Evolutionary conservation across 1,284 basidiomycete genomes (phyloP), one percentile per base, ranked within the genome.

Genomic region (Papiliotrema flavescens): DNA sequence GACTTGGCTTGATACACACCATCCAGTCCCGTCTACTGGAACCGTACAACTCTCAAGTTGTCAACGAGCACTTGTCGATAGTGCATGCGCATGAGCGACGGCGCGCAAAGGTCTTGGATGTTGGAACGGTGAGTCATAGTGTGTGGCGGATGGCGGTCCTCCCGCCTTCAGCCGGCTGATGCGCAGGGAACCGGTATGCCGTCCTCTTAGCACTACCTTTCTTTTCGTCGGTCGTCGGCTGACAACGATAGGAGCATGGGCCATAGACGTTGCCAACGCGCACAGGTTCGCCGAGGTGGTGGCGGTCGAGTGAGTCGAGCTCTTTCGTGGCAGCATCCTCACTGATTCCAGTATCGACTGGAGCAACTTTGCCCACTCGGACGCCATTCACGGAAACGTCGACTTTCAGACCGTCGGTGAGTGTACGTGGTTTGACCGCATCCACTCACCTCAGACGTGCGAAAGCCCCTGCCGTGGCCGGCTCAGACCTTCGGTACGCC

Each of bases 361-460:
- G 71, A 47, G 52, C 8, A 37, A 47, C 51, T 65, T 56, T 35
- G 46, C 14, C 7, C n/a, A 34, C n/a, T 48, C 43, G 4, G 9
- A 22, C 11, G 51, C 66, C 1, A 44, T 39, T 11, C 59, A 71
- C 54, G 72, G 69, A 36, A 74, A 74, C 52, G 42, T 69, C n/a
- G 72, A 73, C 48, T 69, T 69, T 34, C 34, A 49, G 28, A 70
- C 69, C 5, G 60, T 71, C 17, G 65, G 70, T 69, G n/a, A n/a
- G 55, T 24, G 67, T 36, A 14, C 14, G 28, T 8, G 20, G 32
- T 7, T 6, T 34, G 36, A 17, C 15, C 40, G 13, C 42, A 7
- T 7, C 11, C 14, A 36, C 42, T 37, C n/a, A 51, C 7, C 14
- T 3, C 37, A 69, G 70, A 73, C 42, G 60, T 70, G 2, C 59